Base-by-base conservation (phyloP, 441 rosid genomes). In the Kokia cookei region DNA sequence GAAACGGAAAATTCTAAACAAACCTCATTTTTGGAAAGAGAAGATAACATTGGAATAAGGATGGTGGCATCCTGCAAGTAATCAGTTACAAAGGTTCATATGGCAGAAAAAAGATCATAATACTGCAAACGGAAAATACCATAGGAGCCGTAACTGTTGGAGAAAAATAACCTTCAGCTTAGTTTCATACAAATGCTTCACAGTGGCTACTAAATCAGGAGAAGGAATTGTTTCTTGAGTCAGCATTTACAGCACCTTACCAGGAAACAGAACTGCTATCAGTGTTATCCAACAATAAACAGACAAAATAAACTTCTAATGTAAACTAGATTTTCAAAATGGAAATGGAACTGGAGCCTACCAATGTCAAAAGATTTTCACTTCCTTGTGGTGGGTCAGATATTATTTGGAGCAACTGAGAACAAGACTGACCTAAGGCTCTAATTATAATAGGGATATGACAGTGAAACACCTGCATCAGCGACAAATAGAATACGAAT, bases 341-440 rank as follows among this genome's bases (percentile, higher is more conserved):
- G 24, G 48, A 57, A 65, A 75, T 77, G 54, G 32, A 53, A 62
- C 74, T 78, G 76, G 5, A 74, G 79, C 66, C 73, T 83, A 97
- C 99, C 87, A 89, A 84, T 74, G 88, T 90, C 86, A 97, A 83
- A 77, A 97, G 91, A 87, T 93, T 90, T 85, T 97, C 99, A 83
- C 99, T 93, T 87, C 99, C 99, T 85, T 89, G 92, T 62, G 99
- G 98, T 15, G 99, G 99, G 81, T 93, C 93, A 71, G 99, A 91
- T 87, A 97, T 87, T 79, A 93, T 84, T 55, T 48, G 88, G 51
- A 97, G 91, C 85, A 97, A 84, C 70, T 91, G 96, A 76, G 87
- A 79, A 78, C 81, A 87, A 74, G 98, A 90, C 82, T 98, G 91
- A 59, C 98, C 96, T 63, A 94, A 77, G 48, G 98, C 90, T 84